phyloP scores from a whole-genome alignment of 768 basidiomycete genomes.

The Hygrophorus pudorinus region DNA sequence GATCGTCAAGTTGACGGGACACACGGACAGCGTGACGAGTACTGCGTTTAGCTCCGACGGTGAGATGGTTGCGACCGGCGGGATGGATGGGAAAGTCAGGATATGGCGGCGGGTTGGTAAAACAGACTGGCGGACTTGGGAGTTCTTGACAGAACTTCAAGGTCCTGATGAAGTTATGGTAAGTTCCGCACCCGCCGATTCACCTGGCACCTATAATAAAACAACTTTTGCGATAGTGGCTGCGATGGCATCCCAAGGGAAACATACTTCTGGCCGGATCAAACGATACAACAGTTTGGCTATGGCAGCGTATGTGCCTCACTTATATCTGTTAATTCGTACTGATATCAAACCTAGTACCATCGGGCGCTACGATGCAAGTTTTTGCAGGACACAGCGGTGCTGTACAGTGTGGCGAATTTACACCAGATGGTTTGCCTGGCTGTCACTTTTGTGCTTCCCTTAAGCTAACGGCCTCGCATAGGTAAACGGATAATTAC shows the following conservation, averaged over 20 bases:
- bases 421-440: conserved; percentile 75
- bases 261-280: conserved; percentile 81
- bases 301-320: conserved; percentile 82
- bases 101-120: conserved; percentile 83
- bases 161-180: conserved; percentile 97
- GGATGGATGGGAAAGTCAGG: conserved; percentile 94
- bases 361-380: conserved; percentile 90
- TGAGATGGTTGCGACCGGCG: conserved; percentile 89
- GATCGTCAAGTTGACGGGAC: conserved; percentile 81
- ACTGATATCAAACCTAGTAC: conserved; percentile 45
- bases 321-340: conserved; percentile 3
- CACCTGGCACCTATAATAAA: too few relatives aligned
- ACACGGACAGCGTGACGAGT: conserved; percentile 82
- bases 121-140: conserved; percentile 74
- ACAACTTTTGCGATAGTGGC: conserved; percentile 46
- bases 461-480: conserved; percentile 4
- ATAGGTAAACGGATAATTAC: conserved; percentile 84
- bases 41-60: conserved; percentile 81
- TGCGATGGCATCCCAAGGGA: conserved; percentile 96
- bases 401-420: conserved; percentile 77
- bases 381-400: conserved; percentile 89
- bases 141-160: conserved; percentile 86
- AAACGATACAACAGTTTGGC: conserved; percentile 90
- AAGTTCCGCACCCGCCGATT: conserved; percentile 17
- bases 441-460: background rate